Conservation (phyloP, 225 moss, liverwort and hornwort species). For the Pseudisothecium myosuroides region DNA sequence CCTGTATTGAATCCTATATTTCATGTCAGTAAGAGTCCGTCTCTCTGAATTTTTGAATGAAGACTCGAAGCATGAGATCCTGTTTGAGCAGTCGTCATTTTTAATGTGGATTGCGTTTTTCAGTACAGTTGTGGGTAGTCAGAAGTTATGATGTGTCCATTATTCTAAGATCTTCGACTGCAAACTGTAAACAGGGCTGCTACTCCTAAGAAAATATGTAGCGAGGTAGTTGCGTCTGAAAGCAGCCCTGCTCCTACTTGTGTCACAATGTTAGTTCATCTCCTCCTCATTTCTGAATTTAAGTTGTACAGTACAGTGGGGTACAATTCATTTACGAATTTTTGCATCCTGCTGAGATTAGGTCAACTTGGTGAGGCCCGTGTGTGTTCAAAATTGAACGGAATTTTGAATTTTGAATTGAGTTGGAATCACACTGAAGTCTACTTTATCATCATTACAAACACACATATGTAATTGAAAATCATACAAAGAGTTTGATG, state of each 20-base stretch:
- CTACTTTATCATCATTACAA: no score
- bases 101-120: neutral
- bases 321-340: no score
- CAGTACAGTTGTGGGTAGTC: neutral
- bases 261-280: neutral
- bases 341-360: no score
- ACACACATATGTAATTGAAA: no score
- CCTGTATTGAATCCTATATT: neutral
- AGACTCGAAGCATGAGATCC: neutral
- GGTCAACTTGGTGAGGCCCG: no score
- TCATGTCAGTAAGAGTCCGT: neutral
- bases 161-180: neutral
- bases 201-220: neutral
- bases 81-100: neutral
- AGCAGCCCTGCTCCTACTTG: neutral
- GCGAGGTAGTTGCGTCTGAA: neutral
- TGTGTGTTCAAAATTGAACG: no score
- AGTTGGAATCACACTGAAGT: no score
- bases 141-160: neutral
- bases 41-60: neutral
- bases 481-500: no score
- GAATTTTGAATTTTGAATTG: no score
- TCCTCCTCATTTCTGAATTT: neutral
- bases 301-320: neutral
- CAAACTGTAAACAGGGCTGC: neutral